These are phyloP conservation scores for Suillus paluster DNA, from an alignment of 768 basidiomycete genomes.

Conservation along the genomic window DNA sequence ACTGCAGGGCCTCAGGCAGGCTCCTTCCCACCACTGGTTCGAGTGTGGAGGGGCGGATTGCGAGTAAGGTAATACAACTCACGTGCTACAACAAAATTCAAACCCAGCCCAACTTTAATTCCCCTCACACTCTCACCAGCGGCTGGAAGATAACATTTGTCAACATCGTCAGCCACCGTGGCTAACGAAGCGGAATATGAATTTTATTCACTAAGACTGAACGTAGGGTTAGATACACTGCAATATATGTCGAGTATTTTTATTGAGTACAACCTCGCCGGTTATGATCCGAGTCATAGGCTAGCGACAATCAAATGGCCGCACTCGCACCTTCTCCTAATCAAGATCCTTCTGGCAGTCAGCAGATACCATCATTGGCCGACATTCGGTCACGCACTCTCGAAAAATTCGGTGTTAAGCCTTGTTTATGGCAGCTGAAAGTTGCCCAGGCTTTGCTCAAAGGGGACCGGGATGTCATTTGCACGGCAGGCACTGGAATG, in stretches of 20 bases:
- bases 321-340: too few species aligned
- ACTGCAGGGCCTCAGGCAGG: too few species aligned
- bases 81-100: slow-evolving; percentile 4
- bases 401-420: slow-evolving; percentile 8
- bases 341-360: too few species aligned
- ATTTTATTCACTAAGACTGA: background rate
- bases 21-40: too few species aligned
- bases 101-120: slow-evolving; percentile 11
- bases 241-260: background rate
- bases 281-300: background rate
- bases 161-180: slow-evolving; percentile 10
- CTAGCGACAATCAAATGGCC: too few species aligned
- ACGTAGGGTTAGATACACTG: background rate
- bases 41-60: too few species aligned
- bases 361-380: too few species aligned
- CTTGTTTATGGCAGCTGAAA: slow-evolving; percentile 27
- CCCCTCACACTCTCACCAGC: slow-evolving; percentile 11
- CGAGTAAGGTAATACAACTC: too few species aligned
- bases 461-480: slow-evolving; percentile 20
- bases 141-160: slow-evolving; percentile 17
- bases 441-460: slow-evolving; percentile 19
- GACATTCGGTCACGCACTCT: too few species aligned
- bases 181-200: background rate
- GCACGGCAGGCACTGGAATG: too few species aligned
- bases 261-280: too few species aligned